A percentile compares a stretch with the other conserved stretches of the same genome.
Conservation (phyloP, 352 stramenopile genomes). For the Phytophthora sp. region DNA sequence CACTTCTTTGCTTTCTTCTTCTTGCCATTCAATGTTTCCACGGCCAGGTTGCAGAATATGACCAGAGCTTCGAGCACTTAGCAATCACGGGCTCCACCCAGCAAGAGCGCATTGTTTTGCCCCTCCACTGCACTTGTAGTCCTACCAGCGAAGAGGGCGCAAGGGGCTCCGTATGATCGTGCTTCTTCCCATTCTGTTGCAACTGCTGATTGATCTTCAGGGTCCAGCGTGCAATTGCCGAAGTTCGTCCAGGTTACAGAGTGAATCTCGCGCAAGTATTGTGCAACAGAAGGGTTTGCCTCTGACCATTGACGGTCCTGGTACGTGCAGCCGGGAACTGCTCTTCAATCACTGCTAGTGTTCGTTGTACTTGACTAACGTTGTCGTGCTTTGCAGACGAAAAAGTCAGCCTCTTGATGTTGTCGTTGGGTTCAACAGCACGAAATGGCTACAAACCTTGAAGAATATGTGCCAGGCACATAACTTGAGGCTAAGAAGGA, state of each 20-base stretch:
- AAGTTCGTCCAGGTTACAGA: conserved; percentile 17
- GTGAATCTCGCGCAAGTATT: conserved; percentile 13
- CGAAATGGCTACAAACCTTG: not conserved
- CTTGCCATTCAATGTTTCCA: too few species aligned
- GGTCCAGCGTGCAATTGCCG: not conserved
- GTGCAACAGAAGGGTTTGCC: not conserved
- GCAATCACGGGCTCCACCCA: not conserved
- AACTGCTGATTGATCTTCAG: not conserved
- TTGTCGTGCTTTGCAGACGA: conserved; percentile 2
- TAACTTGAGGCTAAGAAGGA: not conserved
- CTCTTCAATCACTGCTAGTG: not conserved
- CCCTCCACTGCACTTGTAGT: conserved; percentile 14
- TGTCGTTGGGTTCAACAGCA: not conserved
- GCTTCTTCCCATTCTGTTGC: not conserved
- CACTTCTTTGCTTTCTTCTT: conserved; percentile 6
- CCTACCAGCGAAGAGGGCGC: not conserved
- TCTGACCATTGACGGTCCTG: not conserved
- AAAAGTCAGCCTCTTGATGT: conserved; percentile 2
- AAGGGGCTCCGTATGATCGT: not conserved
- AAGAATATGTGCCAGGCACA: not conserved
- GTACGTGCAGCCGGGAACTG: not conserved
- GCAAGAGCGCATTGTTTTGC: conserved; percentile 3
- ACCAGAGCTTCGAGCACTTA: conserved; percentile 7
- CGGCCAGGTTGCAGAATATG: not conserved
- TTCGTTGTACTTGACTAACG: not conserved